These are phyloP conservation scores for Ganoderma multipileum DNA, from an alignment of 1,284 basidiomycete genomes.

Conservation along the genomic window DNA sequence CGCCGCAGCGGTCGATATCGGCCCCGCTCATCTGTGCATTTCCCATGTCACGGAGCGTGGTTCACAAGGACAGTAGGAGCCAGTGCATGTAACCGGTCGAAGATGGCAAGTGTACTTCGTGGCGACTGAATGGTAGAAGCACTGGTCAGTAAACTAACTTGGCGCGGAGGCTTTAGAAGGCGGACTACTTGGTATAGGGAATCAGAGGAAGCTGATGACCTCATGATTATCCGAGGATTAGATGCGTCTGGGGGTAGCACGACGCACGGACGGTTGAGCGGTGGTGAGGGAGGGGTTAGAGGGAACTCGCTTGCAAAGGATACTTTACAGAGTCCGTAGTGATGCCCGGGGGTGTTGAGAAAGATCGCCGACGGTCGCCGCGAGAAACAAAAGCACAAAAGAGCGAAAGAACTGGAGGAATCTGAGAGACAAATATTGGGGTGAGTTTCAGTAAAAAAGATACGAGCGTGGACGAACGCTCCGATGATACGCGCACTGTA, in stretches of 20 bases:
- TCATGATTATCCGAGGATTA: conserved; percentile 31
- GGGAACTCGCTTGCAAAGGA: neutral
- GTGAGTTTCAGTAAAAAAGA: neutral
- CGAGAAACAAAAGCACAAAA: neutral
- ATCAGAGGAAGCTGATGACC: conserved; percentile 22
- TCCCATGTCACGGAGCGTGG: conserved; percentile 3
- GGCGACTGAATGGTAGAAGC: conserved; percentile 23
- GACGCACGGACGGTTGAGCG: conserved; percentile 9
- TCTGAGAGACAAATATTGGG: neutral
- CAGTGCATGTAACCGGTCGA: neutral
- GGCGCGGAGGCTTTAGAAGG: conserved; percentile 14
- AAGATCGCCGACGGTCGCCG: neutral
- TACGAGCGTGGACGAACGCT: neutral
- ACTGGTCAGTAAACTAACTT: conserved; percentile 14
- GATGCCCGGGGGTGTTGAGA: conserved; percentile 9
- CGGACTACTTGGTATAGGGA: conserved; percentile 10
- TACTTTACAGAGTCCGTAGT: conserved; percentile 8
- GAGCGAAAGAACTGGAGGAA: neutral
- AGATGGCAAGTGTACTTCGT: conserved; percentile 3
- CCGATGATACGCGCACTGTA: neutral
- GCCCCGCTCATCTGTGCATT: neutral
- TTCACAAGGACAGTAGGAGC: neutral
- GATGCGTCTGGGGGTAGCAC: conserved; percentile 10
- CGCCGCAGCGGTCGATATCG: neutral
- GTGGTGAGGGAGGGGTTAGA: neutral